Conservation (phyloP, 2,329 filamentous ascomycete species). For the Atkinsonella hypoxylon region DNA sequence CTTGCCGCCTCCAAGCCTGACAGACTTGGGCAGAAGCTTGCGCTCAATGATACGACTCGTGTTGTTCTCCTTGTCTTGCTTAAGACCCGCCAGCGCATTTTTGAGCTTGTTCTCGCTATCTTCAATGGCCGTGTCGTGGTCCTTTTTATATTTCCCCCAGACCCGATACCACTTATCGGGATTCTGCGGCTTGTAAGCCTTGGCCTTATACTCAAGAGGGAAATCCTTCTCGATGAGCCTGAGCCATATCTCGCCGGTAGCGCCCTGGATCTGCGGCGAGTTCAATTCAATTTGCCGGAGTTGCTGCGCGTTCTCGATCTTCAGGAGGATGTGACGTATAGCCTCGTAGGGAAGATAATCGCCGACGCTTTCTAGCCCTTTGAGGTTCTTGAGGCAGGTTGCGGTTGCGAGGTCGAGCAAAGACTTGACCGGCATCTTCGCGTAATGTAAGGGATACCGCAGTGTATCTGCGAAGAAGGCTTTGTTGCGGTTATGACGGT, state of each 20-base stretch:
- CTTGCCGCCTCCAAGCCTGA: slow-evolving; percentile 17
- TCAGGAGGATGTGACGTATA: slow-evolving; percentile 55
- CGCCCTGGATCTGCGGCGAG: slow-evolving; percentile 62
- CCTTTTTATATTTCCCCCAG: slow-evolving; percentile 55
- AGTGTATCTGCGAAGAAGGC: no score
- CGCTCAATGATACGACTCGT: slow-evolving; percentile 44
- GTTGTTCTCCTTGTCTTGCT: slow-evolving; percentile 44
- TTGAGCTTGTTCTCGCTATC: slow-evolving; percentile 48
- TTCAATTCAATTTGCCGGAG: slow-evolving; percentile 62
- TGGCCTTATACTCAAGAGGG: slow-evolving; percentile 46
- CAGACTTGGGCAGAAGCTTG: slow-evolving; percentile 31
- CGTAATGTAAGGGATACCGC: background rate
- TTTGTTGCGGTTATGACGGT: background rate
- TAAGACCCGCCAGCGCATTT: slow-evolving; percentile 43
- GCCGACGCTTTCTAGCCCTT: slow-evolving; percentile 55
- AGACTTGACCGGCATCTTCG: slow-evolving; percentile 32
- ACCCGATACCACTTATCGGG: slow-evolving; percentile 65
- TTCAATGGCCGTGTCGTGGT: slow-evolving; percentile 44
- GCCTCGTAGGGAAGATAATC: slow-evolving; percentile 52
- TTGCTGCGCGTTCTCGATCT: slow-evolving; percentile 61
- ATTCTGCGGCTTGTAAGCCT: slow-evolving; percentile 53
- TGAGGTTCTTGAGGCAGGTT: slow-evolving; percentile 41
- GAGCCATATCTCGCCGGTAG: slow-evolving; percentile 64
- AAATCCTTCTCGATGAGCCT: slow-evolving; percentile 71
- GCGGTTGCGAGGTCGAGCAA: slow-evolving; percentile 38